These are phyloP conservation scores for Aureobasidium sp. DNA, from an alignment of 2,329 filamentous ascomycete genomes.

Conservation along the genomic window DNA sequence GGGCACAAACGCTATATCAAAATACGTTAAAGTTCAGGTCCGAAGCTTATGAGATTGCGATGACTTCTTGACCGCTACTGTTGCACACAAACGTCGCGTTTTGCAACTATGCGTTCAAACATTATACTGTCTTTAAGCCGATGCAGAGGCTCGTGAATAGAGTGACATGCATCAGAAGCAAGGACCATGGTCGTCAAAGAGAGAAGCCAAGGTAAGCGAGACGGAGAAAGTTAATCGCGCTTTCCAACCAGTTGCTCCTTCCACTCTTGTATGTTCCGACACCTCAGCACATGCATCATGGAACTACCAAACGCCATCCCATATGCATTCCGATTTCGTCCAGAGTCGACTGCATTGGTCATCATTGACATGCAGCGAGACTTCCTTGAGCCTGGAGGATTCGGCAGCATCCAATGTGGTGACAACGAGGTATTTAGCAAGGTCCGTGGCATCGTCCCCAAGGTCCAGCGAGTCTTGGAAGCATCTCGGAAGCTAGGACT, in stretches of 20 bases:
- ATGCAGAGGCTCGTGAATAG: background rate
- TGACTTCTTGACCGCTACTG: background rate
- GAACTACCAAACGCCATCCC: background rate
- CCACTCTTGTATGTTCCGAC: background rate
- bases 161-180: background rate
- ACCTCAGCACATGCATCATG: background rate
- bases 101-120: background rate
- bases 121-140: background rate
- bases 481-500: conserved; percentile 38
- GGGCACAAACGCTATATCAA: background rate
- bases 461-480: conserved; percentile 32
- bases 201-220: background rate
- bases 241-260: background rate
- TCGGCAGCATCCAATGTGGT: conserved; percentile 44
- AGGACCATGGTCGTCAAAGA: background rate
- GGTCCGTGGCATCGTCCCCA: conserved; percentile 24
- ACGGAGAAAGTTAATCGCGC: background rate
- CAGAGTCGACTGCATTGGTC: conserved; percentile 41
- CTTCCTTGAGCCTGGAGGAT: conserved; percentile 44
- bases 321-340: conserved; percentile 43
- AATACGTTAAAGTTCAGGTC: background rate
- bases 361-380: conserved; percentile 49
- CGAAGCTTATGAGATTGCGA: background rate
- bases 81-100: background rate
- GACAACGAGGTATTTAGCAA: conserved; percentile 30